Evolutionary conservation across 495 filamentous ascomycete species (phyloP), one percentile per base, ranked within the genome.

Genomic region (Delitschia confertaspora): DNA sequence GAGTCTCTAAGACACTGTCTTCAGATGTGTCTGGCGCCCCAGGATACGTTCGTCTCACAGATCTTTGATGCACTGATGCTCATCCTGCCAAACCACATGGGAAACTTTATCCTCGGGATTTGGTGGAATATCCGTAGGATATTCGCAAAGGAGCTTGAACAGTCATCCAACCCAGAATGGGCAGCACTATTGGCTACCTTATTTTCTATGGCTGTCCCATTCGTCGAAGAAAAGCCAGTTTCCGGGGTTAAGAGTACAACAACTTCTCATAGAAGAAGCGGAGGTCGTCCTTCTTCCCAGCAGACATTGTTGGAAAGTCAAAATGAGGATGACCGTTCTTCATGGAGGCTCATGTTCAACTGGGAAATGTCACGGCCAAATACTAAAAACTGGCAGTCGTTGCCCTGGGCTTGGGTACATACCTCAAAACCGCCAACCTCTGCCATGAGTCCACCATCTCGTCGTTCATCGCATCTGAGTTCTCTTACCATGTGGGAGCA

Each of bases 81-180:
- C 7, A 31, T 57, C 3, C 24, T 57, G 11, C 45, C 53, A 3
- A 69, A 70, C 22, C 69, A 74, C 39, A 65, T 65, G 19, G 76
- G 76, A 1, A 82, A 88, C 51, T 74, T 75, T 6, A 60, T 88
- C 4, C 55, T 84, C 30, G 65, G 75, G 1, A 77, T 72, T 4
- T 93, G 84, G 84, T 87, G 82, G 79, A 76, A 83, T 51, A 70
- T 76, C 8, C 74, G 82, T 58, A 75, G 76, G 48, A 86, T 80
- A 78, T 70, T 85, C 23, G 67, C 21, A 14, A 19, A 6, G 7
- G 21, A 37, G 9, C 67, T 69, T 33, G 69, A 72, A 7, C 60
- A 61, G 5, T 58, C 65, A n/a, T 64, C 68, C 16, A 65, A 88
- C 42, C 33, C 65, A 2, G 88, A 95, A 55, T 94, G 85, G 86